Conservation (phyloP, 75 land plant species). For the Larix kaempferi region DNA sequence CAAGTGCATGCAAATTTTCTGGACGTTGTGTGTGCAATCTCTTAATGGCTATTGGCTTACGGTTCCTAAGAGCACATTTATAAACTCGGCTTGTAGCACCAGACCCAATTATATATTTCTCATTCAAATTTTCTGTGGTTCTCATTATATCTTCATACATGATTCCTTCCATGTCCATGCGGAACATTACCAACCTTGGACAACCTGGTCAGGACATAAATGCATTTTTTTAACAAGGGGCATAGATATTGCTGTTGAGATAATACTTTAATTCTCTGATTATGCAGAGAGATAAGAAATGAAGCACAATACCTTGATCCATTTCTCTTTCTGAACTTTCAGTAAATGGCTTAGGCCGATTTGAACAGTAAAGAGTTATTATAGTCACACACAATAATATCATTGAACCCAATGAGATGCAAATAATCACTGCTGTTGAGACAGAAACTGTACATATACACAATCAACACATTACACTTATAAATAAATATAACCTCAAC, state of each 20-base stretch:
- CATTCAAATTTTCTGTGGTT: constrained; percentile 92
- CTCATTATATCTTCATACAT: constrained; percentile 92
- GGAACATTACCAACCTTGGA: constrained; percentile 67
- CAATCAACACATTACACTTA: constrained; percentile 21
- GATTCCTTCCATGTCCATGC: constrained; percentile 91
- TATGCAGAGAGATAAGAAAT: constrained; percentile 17
- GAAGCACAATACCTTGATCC: not conserved
- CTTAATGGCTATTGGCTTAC: constrained; percentile 85
- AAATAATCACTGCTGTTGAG: constrained; percentile 3
- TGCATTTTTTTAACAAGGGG: not conserved
- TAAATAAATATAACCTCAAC: not conserved
- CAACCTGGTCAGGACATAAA: constrained; percentile 43
- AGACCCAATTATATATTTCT: constrained; percentile 72
- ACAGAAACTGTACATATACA: not conserved
- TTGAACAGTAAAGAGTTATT: constrained; percentile 45
- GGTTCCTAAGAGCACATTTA: constrained; percentile 81
- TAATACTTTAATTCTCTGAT: constrained; percentile 20
- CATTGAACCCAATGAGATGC: constrained; percentile 57
- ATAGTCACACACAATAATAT: constrained; percentile 53
- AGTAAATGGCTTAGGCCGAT: constrained; percentile 27
- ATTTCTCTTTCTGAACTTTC: not conserved
- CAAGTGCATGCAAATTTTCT: constrained; percentile 75
- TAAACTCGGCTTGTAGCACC: constrained; percentile 97
- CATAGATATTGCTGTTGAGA: not conserved
- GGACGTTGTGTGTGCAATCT: constrained; percentile 76